Evolutionary conservation across 306 rosid genomes (phyloP), one percentile per base, ranked within the genome.

Genomic region (Vicia villosa): DNA sequence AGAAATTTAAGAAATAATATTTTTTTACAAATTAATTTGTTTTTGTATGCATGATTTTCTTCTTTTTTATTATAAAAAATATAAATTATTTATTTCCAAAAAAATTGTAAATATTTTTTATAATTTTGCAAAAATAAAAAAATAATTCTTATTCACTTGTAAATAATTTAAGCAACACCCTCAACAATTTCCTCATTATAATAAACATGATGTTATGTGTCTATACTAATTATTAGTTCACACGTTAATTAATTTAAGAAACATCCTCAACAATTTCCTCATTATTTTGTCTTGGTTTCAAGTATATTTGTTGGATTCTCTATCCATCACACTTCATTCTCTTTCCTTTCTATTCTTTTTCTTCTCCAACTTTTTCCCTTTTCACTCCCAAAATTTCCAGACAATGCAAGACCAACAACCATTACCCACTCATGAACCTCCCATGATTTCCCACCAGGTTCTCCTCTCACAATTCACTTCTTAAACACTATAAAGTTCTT

Each of bases 321-420:
- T 61, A 1, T 1, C 15, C 37, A 15, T 34, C 28, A 24, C 37
- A 34, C 46, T 36, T 34, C 10, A 3, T 0, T 61, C 16, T 37
- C 32, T 37, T 61, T 61, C 49, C 49, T 17, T 37, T 34, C 37
- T 16, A 9, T 36, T 17, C 26, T 16, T 58, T 57, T 32, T 4
- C 66, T 34, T 36, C 24, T 43, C 11, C 37, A 4, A 60, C 66
- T 34, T 34, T 60, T 57, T 3, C 3, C 41, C 20, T 52, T 52
- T 52, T 10, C 15, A 52, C 8, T 73, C n/a, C 64, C 67, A 57
- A 8, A 5, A 15, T 46, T 46, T 15, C 3, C 26, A 8, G 12
- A 49, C 5, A 64, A 89, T 90, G 96, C 96, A 74, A 81, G 78
- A 83, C 78, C 83, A 85, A 81, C 82, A 83, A 73, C 12, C 74